These are phyloP conservation scores for Trifolium dubium DNA, from an alignment of 306 rosid species.

Conservation along the genomic window DNA sequence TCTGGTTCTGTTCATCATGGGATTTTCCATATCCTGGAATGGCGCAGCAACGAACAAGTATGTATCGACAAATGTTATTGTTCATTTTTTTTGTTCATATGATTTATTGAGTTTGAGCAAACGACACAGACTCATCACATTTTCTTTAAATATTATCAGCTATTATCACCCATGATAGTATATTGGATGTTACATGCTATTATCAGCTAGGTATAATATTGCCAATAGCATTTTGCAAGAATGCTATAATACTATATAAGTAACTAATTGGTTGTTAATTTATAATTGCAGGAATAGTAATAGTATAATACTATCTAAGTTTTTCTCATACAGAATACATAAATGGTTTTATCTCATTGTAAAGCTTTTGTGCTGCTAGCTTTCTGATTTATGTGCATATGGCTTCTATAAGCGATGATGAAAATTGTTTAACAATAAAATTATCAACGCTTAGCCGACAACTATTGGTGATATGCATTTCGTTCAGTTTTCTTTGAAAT, in stretches of 20 bases:
- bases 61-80: neutral
- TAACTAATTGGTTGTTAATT: neutral
- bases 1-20: constrained; percentile 70
- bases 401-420: neutral
- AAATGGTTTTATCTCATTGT: neutral
- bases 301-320: neutral
- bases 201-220: neutral
- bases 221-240: too few species aligned
- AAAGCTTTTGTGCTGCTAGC: neutral
- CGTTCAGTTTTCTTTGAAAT: constrained; percentile 10
- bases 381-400: neutral
- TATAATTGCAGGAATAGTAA: neutral
- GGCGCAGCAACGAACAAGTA: constrained; percentile 82
- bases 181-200: neutral
- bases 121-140: neutral
- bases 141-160: neutral
- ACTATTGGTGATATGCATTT: neutral
- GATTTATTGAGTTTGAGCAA: neutral
- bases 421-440: neutral
- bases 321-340: neutral
- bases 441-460: neutral
- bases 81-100: constrained; percentile 5
- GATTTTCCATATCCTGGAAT: constrained; percentile 67
- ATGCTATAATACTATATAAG: neutral
- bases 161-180: neutral